A percentile compares a stretch with the other conserved stretches of the same genome.
phyloP scores from a whole-genome alignment of 164 flowering plant species.

The Taxillus chinensis region DNA sequence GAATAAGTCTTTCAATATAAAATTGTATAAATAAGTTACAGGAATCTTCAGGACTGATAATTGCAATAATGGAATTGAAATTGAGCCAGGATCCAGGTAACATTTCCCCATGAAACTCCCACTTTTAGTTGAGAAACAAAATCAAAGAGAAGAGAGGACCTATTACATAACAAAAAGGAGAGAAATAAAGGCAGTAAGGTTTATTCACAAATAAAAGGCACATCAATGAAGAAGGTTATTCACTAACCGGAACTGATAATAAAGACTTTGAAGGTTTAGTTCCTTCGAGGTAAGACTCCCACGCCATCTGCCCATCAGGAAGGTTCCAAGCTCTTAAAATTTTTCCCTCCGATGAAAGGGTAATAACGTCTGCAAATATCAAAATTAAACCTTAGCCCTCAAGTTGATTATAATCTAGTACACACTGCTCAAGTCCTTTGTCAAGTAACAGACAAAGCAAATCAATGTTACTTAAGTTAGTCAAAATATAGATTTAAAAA shows the following conservation, averaged over 20 bases:
- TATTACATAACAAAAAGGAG: too few relatives aligned
- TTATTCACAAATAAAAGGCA: background rate
- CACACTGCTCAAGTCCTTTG: too few relatives aligned
- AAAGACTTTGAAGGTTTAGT: slow-evolving; percentile 52
- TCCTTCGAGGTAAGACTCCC: slow-evolving; percentile 84
- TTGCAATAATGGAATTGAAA: background rate
- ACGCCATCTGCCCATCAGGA: slow-evolving; percentile 97
- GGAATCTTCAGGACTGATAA: background rate
- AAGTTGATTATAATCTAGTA: too few relatives aligned
- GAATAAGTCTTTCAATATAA: background rate
- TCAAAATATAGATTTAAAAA: too few relatives aligned
- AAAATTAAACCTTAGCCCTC: background rate
- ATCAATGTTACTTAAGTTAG: too few relatives aligned
- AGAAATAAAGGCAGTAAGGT: too few relatives aligned
- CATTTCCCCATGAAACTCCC: background rate
- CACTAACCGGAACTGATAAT: slow-evolving; percentile 59
- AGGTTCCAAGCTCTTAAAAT: slow-evolving; percentile 94
- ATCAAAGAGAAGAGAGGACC: background rate
- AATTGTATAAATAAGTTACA: background rate
- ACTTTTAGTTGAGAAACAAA: background rate
- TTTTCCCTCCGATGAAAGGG: slow-evolving; percentile 77
- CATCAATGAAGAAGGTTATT: background rate
- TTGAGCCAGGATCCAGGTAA: background rate
- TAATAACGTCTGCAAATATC: slow-evolving; percentile 57
- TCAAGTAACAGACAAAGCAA: too few relatives aligned